Percentiles rank a stretch among this genome's conserved stretches.
phyloP scores from a whole-genome alignment of 805 yeast genomes.

The Pichia manshurica region DNA sequence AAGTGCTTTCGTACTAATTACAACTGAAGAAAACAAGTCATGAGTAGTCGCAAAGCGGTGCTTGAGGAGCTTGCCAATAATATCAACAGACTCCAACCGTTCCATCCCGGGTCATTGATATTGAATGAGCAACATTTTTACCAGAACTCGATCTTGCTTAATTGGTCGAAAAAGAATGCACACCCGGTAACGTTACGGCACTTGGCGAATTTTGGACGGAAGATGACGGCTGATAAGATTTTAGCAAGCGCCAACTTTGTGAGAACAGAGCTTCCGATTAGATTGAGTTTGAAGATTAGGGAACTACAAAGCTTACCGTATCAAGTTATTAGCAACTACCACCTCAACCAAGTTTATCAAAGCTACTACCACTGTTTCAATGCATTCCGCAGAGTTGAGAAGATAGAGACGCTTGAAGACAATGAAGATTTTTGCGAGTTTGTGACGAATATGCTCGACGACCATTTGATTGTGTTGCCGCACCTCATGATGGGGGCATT shows the following conservation, averaged over 20 bases:
- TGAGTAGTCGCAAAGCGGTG: neutral
- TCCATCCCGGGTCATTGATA: conserved; percentile 12
- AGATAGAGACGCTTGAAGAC: conserved; percentile 63
- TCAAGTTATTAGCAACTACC: conserved; percentile 77
- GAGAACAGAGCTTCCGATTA: conserved; percentile 72
- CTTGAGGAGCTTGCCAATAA: neutral
- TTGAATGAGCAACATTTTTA: conserved; percentile 68
- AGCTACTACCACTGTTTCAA: conserved; percentile 85
- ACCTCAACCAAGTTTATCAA: conserved; percentile 78
- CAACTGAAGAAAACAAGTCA: neutral
- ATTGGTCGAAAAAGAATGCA: conserved; percentile 60
- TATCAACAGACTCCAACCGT: conserved; percentile 7
- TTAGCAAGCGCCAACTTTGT: conserved; percentile 85
- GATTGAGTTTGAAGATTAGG: conserved; percentile 74
- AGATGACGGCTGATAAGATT: conserved; percentile 68
- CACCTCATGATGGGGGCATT: conserved; percentile 90
- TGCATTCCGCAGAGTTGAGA: conserved; percentile 67
- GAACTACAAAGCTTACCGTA: conserved; percentile 78
- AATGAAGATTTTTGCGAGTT: conserved; percentile 67
- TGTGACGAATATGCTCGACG: conserved; percentile 61
- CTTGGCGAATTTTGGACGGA: conserved; percentile 82
- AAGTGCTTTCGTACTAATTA: no score
- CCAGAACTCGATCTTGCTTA: conserved; percentile 64
- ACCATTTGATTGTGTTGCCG: conserved; percentile 76
- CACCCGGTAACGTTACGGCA: conserved; percentile 90